Evolutionary conservation across 1,284 basidiomycete species (phyloP).

Genomic region (Ustilago curta): DNA sequence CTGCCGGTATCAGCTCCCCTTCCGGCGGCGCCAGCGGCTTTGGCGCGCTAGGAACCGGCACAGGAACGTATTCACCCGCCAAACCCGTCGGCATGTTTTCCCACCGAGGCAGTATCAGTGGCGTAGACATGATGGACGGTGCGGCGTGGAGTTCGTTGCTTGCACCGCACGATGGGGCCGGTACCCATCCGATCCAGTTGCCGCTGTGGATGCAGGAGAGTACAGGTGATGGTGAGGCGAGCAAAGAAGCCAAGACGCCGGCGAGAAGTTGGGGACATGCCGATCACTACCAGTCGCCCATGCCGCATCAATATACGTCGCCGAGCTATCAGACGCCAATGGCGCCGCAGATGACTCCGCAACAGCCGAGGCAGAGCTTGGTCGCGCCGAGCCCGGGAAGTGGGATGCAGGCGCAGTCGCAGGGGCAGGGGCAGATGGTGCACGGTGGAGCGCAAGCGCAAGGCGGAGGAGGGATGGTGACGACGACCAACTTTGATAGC

Average conservation of each 20-base stretch:
- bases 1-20: constrained; percentile 27
- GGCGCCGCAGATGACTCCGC: not conserved
- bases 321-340: constrained; percentile 20
- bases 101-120: constrained; percentile 36
- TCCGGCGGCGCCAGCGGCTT: constrained; percentile 5
- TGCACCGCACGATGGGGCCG: constrained; percentile 3
- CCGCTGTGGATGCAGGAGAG: constrained; percentile 54
- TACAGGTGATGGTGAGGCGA: constrained; percentile 26
- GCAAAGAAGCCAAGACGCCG: not conserved
- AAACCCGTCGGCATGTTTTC: constrained; percentile 29
- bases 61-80: constrained; percentile 18
- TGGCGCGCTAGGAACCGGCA: constrained; percentile 4
- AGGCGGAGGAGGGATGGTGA: constrained; percentile 1
- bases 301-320: constrained; percentile 35
- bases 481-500: constrained; percentile 48
- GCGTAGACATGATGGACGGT: constrained; percentile 15
- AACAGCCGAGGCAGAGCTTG: constrained; percentile 4
- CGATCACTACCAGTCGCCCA: constrained; percentile 43
- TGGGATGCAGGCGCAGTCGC: not conserved
- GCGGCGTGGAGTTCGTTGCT: constrained; percentile 39
- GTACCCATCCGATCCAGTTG: constrained; percentile 40
- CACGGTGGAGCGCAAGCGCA: constrained; percentile 1
- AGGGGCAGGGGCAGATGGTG: not conserved
- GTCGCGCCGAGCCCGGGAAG: too few relatives aligned
- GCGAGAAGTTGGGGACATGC: constrained; percentile 33